These are phyloP conservation scores for Hypomontagnella submonticulosa DNA, from an alignment of 495 filamentous ascomycete species.

Conservation along the genomic window DNA sequence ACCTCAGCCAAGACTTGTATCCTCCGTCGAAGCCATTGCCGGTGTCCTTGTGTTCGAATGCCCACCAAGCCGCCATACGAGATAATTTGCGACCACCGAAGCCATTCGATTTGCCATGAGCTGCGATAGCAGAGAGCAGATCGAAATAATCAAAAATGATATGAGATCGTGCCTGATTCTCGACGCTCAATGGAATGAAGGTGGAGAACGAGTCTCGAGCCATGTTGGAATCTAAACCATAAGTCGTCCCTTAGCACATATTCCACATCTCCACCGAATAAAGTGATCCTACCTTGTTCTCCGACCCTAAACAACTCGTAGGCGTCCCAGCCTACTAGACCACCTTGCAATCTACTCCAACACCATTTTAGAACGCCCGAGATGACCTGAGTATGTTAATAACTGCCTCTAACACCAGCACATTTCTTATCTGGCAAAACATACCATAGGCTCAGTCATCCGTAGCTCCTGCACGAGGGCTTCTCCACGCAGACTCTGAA, in stretches of 20 bases:
- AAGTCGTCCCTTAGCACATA: conserved; percentile 32
- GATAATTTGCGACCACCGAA: conserved; percentile 94
- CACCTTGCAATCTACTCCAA: conserved; percentile 92
- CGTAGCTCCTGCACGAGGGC: conserved; percentile 85
- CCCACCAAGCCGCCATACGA: conserved; percentile 97
- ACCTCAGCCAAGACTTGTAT: conserved; percentile 81
- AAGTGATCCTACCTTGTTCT: conserved; percentile 76
- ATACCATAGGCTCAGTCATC: conserved; percentile 92
- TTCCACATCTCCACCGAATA: conserved; percentile 4
- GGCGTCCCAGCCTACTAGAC: conserved; percentile 95
- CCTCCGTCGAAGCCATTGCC: conserved; percentile 95
- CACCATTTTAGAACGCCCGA: conserved; percentile 98
- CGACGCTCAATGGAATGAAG: conserved; percentile 94
- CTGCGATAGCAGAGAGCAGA: conserved; percentile 80
- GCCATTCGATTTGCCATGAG: conserved; percentile 91
- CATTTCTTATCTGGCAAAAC: conserved; percentile 31
- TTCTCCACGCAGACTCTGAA: conserved; percentile 69
- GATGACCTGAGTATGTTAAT: conserved; percentile 71
- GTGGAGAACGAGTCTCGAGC: conserved; percentile 94
- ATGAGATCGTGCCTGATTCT: conserved; percentile 82
- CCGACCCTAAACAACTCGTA: conserved; percentile 96
- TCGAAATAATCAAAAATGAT: conserved; percentile 99
- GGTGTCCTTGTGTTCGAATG: conserved; percentile 87
- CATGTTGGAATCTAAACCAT: conserved; percentile 80
- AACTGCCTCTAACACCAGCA: conserved; percentile 4